Evolutionary conservation across 805 yeast species (phyloP).

Genomic region (Candida easanensis): DNA sequence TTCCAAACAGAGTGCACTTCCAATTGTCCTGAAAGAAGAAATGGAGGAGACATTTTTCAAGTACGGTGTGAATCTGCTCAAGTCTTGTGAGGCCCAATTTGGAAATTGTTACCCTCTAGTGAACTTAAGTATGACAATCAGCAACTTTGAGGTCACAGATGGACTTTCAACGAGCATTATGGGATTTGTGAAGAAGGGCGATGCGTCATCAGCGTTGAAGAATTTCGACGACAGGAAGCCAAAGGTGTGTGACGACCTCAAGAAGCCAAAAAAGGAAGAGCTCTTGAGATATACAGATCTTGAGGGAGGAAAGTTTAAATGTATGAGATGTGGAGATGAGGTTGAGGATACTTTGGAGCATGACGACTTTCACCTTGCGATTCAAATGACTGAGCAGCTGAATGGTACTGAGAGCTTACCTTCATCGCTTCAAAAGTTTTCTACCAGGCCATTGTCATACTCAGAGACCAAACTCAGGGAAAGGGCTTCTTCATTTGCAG

Average conservation of each 20-base stretch:
- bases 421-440: conserved; percentile 11
- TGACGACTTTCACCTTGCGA: conserved; percentile 52
- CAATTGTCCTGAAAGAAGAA: conserved; percentile 18
- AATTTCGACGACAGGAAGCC: conserved; percentile 1
- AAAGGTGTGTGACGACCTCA: not conserved
- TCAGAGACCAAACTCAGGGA: conserved; percentile 7
- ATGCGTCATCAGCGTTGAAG: conserved; percentile 10
- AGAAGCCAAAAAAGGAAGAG: not conserved
- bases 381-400: conserved; percentile 43
- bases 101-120: conserved; percentile 44
- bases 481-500: conserved; percentile 2
- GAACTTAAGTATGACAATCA: conserved; percentile 48
- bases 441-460: conserved; percentile 8
- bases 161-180: conserved; percentile 16
- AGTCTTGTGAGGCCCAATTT: conserved; percentile 35
- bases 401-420: conserved; percentile 32
- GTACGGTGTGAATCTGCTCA: conserved; percentile 38
- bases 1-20: conserved; percentile 36
- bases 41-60: conserved; percentile 28
- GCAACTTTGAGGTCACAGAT: conserved; percentile 48
- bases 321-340: conserved; percentile 11
- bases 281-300: not conserved
- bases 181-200: conserved; percentile 21
- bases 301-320: conserved; percentile 7
- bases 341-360: conserved; percentile 41